Conservation (phyloP, 257 asterid genomes). For the Solanum pinnatisectum region DNA sequence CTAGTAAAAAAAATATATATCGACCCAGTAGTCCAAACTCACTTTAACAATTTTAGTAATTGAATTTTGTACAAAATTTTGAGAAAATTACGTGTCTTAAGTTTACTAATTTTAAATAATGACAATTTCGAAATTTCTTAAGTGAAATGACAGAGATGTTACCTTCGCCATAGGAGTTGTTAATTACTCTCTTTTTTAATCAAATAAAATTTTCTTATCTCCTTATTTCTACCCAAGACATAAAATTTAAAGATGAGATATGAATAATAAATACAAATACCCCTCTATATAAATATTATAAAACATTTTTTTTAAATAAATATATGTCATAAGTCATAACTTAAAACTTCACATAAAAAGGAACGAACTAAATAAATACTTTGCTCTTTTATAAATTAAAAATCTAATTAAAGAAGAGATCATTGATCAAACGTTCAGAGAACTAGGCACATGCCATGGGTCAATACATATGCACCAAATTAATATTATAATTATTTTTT, state of each 20-base stretch:
- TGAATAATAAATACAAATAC: no score
- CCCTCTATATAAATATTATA: no score
- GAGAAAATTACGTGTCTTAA: neutral
- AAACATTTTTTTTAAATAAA: no score
- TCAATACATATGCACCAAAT: neutral
- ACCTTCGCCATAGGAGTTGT: neutral
- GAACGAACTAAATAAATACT: no score
- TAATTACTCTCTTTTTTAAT: neutral
- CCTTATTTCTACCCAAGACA: neutral
- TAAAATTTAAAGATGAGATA: no score
- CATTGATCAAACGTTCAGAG: neutral
- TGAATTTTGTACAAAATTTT: neutral
- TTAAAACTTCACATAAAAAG: neutral
- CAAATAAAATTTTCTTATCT: neutral
- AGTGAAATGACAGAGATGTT: neutral
- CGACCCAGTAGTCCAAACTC: neutral
- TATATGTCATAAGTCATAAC: neutral
- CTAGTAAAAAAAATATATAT: no score
- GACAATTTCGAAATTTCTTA: neutral
- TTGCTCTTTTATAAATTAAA: neutral
- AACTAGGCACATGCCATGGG: neutral
- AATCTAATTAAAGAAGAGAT: neutral
- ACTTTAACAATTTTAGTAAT: neutral
- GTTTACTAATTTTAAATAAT: neutral
- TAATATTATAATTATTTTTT: no score